Evolutionary conservation across 129 eudicot species (phyloP), one percentile per base, ranked within the genome.

Genomic region (Centella asiatica): DNA sequence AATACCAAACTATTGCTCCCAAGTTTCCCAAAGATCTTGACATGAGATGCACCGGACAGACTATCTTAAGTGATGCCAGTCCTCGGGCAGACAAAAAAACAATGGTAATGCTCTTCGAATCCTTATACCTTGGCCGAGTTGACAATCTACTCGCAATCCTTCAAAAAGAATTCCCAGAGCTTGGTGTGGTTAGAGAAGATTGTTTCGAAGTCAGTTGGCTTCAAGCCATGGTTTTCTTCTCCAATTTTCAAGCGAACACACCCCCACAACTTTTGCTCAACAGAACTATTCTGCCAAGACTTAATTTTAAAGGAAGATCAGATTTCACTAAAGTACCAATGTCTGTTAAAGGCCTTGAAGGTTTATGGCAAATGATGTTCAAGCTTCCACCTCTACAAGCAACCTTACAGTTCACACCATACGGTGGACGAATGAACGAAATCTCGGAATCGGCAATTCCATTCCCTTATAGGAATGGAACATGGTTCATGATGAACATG

Each of bases 131-230:
- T 6, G 80, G 80, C 15, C 53, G 69, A 53, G 44, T 36, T 23
- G 36, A 62, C 23, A 23, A 65, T 54, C 57, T 78, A 17, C 10
- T 66, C 2, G 11, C 69, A 5, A 2, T 45, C 7, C 59, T 79
- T 71, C 29, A 62, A 6, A 14, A 67, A 8, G 36, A 27, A 6
- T 79, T 79, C 27, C 80, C 80, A 0, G 80, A 79, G 36, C 23
- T 74, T 8, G 75, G 69, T 0, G 2, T 74, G 64, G n/a, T 10
- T 4, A 18, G 45, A 45, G 32, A 62, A 44, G 80, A 79, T 11
- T 74, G 74, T 62, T 28, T 4, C 3, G 77, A 79, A 34, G 67
- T 74, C 68, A 74, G 60, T 58, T 79, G 80, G 85, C 58, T 80
- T 19, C 31, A 68, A 24, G 57, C 85, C 0, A 29, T 48, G 22